Evolutionary conservation across 495 filamentous ascomycete genomes (phyloP).

Genomic region (Neurospora tetrasperma): DNA sequence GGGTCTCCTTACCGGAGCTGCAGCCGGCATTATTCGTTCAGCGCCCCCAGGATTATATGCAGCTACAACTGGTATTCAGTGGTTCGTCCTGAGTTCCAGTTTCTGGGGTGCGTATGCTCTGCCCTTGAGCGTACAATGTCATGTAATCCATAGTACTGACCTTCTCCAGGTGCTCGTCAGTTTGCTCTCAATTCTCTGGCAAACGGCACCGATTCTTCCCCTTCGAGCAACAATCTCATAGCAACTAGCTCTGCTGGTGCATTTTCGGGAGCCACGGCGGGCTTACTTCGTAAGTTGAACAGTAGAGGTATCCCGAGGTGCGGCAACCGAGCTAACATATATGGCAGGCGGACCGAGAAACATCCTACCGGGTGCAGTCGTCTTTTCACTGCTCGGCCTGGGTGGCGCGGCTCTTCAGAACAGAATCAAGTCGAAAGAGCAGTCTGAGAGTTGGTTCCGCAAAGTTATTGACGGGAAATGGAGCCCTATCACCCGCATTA

Average conservation of each 20-base stretch:
- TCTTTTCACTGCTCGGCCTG: constrained; percentile 28
- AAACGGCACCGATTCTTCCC: constrained; percentile 37
- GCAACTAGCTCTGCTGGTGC: constrained; percentile 60
- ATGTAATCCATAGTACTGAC: constrained; percentile 6
- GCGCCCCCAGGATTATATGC: constrained; percentile 59
- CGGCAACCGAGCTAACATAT: constrained; percentile 8
- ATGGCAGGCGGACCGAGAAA: constrained; percentile 32
- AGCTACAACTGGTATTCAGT: constrained; percentile 62
- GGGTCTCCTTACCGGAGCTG: constrained; percentile 64
- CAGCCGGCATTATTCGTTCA: constrained; percentile 55
- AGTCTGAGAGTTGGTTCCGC: not conserved
- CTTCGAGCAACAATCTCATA: constrained; percentile 41
- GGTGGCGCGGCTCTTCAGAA: constrained; percentile 25
- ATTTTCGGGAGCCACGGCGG: constrained; percentile 55
- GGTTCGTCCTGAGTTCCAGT: constrained; percentile 62
- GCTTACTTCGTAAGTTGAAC: constrained; percentile 50
- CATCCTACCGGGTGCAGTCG: constrained; percentile 29
- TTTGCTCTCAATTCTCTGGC: constrained; percentile 25
- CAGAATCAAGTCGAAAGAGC: not conserved
- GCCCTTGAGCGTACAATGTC: not conserved
- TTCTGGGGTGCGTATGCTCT: constrained; percentile 54
- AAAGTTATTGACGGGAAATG: constrained; percentile 52
- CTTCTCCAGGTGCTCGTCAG: constrained; percentile 24
- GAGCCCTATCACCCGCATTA: constrained; percentile 68
- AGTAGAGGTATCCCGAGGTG: not conserved